A percentile compares a stretch with the other conserved stretches of the same genome.
phyloP scores from a whole-genome alignment of 2,329 filamentous ascomycete genomes.

The Fusarium udum region DNA sequence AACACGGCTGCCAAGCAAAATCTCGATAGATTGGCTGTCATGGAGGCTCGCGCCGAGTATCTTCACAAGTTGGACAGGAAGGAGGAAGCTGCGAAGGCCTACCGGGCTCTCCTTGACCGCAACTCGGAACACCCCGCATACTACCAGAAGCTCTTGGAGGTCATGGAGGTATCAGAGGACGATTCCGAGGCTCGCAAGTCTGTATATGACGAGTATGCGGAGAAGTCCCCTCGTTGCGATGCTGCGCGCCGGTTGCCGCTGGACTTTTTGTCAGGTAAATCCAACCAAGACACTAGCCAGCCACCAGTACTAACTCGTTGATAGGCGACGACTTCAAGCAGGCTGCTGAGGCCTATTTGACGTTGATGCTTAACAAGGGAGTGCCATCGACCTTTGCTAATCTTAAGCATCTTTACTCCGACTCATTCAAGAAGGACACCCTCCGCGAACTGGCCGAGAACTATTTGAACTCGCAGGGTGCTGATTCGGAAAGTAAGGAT shows the following conservation, averaged over 20 bases:
- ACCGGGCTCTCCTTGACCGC: slow-evolving; percentile 81
- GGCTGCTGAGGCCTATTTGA: slow-evolving; percentile 81
- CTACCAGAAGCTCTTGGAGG: slow-evolving; percentile 79
- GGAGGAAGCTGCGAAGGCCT: slow-evolving; percentile 83
- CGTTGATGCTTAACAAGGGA: slow-evolving; percentile 87
- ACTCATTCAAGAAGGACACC: slow-evolving; percentile 78
- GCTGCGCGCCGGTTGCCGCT: slow-evolving; percentile 86
- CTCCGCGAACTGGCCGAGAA: slow-evolving; percentile 80
- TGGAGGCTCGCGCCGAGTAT: slow-evolving; percentile 89
- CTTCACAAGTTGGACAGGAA: slow-evolving; percentile 79
- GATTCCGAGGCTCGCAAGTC: slow-evolving; percentile 74
- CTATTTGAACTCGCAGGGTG: slow-evolving; percentile 72
- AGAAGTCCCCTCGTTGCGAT: slow-evolving; percentile 84
- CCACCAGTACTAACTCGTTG: slow-evolving; percentile 31
- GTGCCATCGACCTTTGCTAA: slow-evolving; percentile 97
- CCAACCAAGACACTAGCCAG: neutral
- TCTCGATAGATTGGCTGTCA: slow-evolving; percentile 82
- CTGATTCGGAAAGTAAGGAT: slow-evolving; percentile 56
- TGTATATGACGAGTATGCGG: slow-evolving; percentile 79
- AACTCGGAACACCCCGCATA: slow-evolving; percentile 90
- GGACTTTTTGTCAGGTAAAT: slow-evolving; percentile 81
- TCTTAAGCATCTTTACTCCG: slow-evolving; percentile 89
- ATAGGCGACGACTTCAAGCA: slow-evolving; percentile 80
- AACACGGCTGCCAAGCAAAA: slow-evolving; percentile 79
- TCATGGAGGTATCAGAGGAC: slow-evolving; percentile 67